Percentiles rank a stretch among this genome's conserved stretches.
These are phyloP conservation scores for Neurospora sp. DNA, from an alignment of 2,329 filamentous ascomycete species.

Conservation along the genomic window DNA sequence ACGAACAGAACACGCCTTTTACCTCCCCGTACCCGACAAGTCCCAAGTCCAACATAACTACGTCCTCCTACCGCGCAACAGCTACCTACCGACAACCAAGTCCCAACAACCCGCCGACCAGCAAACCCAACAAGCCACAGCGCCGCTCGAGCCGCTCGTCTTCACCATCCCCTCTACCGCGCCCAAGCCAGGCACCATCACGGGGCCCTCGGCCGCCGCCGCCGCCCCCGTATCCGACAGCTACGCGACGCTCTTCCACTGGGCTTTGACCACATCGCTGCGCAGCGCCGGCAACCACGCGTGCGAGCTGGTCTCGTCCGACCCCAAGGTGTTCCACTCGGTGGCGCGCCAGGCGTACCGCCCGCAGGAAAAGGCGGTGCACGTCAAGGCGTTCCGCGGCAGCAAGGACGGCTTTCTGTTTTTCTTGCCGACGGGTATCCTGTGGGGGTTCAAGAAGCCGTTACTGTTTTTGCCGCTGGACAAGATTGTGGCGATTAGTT, in stretches of 20 bases:
- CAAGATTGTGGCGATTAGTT: slow-evolving; percentile 53
- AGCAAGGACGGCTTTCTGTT: slow-evolving; percentile 61
- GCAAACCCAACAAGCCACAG: slow-evolving; percentile 21
- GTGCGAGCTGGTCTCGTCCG: slow-evolving; percentile 40
- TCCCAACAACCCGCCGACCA: slow-evolving; percentile 25
- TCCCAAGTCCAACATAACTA: slow-evolving; percentile 58
- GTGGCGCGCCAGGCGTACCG: slow-evolving; percentile 46
- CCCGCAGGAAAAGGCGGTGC: slow-evolving; percentile 53
- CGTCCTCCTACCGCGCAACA: slow-evolving; percentile 48
- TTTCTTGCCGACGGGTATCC: slow-evolving; percentile 55
- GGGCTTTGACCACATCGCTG: slow-evolving; percentile 46
- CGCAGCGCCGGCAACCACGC: slow-evolving; percentile 35
- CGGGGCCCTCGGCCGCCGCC: slow-evolving; percentile 37
- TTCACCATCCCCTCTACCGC: slow-evolving; percentile 52
- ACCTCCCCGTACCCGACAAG: slow-evolving; percentile 56
- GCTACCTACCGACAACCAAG: slow-evolving; percentile 32
- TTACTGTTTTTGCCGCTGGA: slow-evolving; percentile 54
- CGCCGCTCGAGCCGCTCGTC: slow-evolving; percentile 47
- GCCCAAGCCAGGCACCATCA: slow-evolving; percentile 50
- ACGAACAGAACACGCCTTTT: slow-evolving; percentile 48
- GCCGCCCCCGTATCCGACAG: slow-evolving; percentile 48
- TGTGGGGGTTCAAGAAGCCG: slow-evolving; percentile 65
- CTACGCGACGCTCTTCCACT: slow-evolving; percentile 50
- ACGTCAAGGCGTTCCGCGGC: slow-evolving; percentile 56
- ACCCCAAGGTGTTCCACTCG: slow-evolving; percentile 49